phyloP scores from a whole-genome alignment of 192 early-diverging fungal species.

The Ambispora gerdemannii region DNA sequence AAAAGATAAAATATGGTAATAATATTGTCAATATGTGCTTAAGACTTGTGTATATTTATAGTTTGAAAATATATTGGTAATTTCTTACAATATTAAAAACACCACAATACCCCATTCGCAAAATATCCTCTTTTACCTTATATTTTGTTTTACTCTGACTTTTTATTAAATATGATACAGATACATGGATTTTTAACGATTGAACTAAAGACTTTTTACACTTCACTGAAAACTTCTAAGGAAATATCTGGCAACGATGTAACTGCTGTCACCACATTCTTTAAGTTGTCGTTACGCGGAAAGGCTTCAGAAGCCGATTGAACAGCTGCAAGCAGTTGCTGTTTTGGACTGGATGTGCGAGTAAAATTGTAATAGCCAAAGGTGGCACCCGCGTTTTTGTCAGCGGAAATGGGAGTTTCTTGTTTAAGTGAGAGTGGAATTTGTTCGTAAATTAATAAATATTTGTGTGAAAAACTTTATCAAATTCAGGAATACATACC shows the following conservation, averaged over 20 bases:
- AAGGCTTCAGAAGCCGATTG: background rate
- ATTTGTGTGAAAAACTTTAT: background rate
- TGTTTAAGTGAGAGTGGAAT: background rate
- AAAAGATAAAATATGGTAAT: no score
- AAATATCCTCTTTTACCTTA: no score
- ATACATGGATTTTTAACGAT: no score
- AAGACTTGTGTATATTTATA: no score
- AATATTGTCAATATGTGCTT: no score
- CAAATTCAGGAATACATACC: constrained; percentile 2
- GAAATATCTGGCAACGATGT: constrained; percentile 6
- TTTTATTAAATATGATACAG: no score
- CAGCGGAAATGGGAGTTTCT: constrained; percentile 11
- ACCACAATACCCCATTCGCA: no score
- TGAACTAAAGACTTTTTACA: no score
- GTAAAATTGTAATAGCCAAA: constrained; percentile 9
- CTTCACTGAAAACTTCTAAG: background rate
- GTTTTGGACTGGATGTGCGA: background rate
- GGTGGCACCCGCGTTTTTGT: constrained; percentile 9
- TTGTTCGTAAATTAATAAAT: background rate
- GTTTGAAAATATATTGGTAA: no score
- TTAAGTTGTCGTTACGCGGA: background rate
- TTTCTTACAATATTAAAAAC: no score
- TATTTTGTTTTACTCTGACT: no score
- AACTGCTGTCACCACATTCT: background rate
- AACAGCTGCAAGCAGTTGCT: constrained; percentile 4